Conservation (phyloP, 1,139 yeast species). For the Yamadazyma pseudoaaseri region DNA sequence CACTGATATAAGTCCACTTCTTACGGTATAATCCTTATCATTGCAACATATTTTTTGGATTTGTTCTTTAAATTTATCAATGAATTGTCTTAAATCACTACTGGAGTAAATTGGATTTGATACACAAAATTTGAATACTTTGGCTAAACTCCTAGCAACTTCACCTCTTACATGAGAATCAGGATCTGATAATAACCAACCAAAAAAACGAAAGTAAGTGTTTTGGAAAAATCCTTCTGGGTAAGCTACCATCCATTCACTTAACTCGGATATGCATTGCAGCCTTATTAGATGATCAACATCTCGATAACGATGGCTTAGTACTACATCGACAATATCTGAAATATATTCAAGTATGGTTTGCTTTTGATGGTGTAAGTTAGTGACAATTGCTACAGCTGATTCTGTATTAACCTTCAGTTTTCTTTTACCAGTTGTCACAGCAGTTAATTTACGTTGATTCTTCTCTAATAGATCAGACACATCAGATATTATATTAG, state of each 20-base stretch:
- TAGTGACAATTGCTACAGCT: slow-evolving; percentile 45
- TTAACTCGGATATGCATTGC: slow-evolving; percentile 62
- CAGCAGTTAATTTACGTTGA: slow-evolving; percentile 39
- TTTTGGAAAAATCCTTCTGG: slow-evolving; percentile 75
- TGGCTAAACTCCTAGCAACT: slow-evolving; percentile 57
- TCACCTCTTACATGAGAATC: slow-evolving; percentile 61
- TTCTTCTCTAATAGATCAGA: slow-evolving; percentile 42
- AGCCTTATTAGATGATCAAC: slow-evolving; percentile 69
- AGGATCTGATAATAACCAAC: slow-evolving; percentile 81
- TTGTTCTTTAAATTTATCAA: slow-evolving; percentile 66
- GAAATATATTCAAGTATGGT: slow-evolving; percentile 56
- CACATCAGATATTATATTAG: slow-evolving; percentile 48
- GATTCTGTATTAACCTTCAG: slow-evolving; percentile 36
- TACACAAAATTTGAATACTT: slow-evolving; percentile 36
- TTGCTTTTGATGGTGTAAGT: slow-evolving; percentile 50
- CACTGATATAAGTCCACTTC: slow-evolving; percentile 50
- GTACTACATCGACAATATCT: slow-evolving; percentile 66
- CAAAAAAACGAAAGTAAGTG: slow-evolving; percentile 70
- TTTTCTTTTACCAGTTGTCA: slow-evolving; percentile 26
- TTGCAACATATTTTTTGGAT: slow-evolving; percentile 54
- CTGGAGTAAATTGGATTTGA: slow-evolving; percentile 19
- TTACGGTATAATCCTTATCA: slow-evolving; percentile 44
- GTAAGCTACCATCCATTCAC: slow-evolving; percentile 65
- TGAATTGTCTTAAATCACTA: slow-evolving; percentile 63
- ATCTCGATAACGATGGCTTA: slow-evolving; percentile 80